These are phyloP conservation scores for Pyricularia pennisetigena DNA, from an alignment of 2,329 filamentous ascomycete genomes.

Conservation along the genomic window DNA sequence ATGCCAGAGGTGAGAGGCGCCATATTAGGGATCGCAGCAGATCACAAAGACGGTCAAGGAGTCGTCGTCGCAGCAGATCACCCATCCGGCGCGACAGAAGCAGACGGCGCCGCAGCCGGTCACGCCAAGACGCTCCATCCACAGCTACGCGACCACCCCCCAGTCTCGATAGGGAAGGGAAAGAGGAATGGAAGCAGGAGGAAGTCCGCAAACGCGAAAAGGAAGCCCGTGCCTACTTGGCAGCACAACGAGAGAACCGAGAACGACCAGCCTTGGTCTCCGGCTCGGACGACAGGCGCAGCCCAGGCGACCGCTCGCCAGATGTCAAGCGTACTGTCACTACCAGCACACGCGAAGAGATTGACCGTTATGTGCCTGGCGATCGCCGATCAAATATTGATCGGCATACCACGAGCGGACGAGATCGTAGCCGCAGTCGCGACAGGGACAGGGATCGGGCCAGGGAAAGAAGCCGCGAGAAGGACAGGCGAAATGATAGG, in stretches of 20 bases:
- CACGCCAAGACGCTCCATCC: neutral
- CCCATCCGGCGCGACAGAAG: slow-evolving; percentile 17
- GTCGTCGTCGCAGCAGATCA: slow-evolving; percentile 30
- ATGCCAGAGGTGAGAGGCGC: neutral
- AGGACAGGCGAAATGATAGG: slow-evolving; percentile 15
- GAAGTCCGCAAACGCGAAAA: slow-evolving; percentile 41
- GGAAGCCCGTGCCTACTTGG: slow-evolving; percentile 55
- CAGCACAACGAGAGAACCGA: slow-evolving; percentile 50
- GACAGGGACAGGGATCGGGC: slow-evolving; percentile 11
- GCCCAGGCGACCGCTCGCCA: slow-evolving; percentile 31
- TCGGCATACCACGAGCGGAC: slow-evolving; percentile 15
- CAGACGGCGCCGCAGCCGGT: slow-evolving; percentile 27
- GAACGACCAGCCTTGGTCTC: slow-evolving; percentile 43
- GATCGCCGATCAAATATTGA: slow-evolving; percentile 24
- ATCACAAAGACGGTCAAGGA: slow-evolving; percentile 9
- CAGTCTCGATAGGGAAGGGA: slow-evolving; percentile 33
- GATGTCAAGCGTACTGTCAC: slow-evolving; percentile 29
- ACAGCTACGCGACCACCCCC: slow-evolving; percentile 24
- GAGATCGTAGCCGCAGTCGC: slow-evolving; percentile 9
- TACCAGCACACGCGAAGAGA: slow-evolving; percentile 26
- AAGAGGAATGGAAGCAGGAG: slow-evolving; percentile 49
- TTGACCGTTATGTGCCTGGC: slow-evolving; percentile 37
- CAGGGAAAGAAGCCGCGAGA: slow-evolving; percentile 8
- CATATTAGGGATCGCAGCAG: neutral
- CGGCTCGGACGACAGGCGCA: slow-evolving; percentile 27